phyloP scores from a whole-genome alignment of 305 asterid genomes.

The Caryopteris hybrid region DNA sequence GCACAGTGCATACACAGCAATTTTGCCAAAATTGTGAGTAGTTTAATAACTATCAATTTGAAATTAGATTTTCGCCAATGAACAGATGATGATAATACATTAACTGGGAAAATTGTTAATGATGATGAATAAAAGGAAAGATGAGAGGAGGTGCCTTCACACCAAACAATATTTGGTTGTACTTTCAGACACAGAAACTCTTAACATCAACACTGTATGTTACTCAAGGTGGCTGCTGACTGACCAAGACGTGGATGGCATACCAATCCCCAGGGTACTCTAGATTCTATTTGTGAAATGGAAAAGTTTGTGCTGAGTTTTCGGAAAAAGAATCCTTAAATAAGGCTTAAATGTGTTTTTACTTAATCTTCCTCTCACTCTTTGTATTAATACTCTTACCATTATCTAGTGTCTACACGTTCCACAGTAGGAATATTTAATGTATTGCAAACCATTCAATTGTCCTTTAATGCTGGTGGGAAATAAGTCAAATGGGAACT shows the following conservation, averaged over 20 bases:
- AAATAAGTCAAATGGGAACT: background rate
- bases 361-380: too few relatives aligned
- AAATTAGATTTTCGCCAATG: background rate
- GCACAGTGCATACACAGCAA: too few relatives aligned
- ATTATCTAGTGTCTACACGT: too few relatives aligned
- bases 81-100: background rate
- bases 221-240: background rate
- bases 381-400: too few relatives aligned
- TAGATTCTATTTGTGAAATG: background rate
- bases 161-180: background rate
- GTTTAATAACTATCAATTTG: background rate
- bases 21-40: background rate
- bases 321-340: too few relatives aligned
- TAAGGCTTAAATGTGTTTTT: too few relatives aligned
- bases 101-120: background rate
- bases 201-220: background rate
- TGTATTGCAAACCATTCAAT: too few relatives aligned
- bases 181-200: background rate
- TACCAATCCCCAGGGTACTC: background rate
- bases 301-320: background rate
- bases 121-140: background rate
- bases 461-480: background rate
- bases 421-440: too few relatives aligned
- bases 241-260: too few relatives aligned
- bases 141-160: background rate